These are phyloP conservation scores for Chamaecrista fasciculata DNA, from an alignment of 306 rosid species.

Conservation along the genomic window DNA sequence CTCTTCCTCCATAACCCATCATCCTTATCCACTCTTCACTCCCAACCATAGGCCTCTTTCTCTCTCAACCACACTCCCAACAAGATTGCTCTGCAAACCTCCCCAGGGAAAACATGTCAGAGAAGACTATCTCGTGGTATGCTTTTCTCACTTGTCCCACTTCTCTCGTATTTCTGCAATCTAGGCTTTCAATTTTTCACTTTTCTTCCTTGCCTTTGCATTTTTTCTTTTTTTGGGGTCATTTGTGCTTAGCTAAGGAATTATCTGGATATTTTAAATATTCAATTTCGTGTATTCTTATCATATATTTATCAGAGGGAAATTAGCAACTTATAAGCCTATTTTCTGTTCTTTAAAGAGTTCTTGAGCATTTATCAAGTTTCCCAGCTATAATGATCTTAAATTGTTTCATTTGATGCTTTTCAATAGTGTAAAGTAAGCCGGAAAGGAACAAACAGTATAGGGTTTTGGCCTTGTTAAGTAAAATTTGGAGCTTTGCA, in stretches of 20 bases:
- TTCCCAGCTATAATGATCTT: background rate
- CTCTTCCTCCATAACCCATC: constrained; percentile 40
- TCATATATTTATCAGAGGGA: too few species aligned
- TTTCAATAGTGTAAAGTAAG: background rate
- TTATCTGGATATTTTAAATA: too few species aligned
- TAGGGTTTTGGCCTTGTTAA: too few species aligned
- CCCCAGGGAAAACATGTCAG: constrained; percentile 63
- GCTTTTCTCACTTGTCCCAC: background rate
- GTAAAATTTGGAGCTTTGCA: background rate
- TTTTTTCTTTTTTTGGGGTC: background rate
- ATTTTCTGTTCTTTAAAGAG: background rate
- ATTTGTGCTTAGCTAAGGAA: background rate
- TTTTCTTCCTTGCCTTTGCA: background rate
- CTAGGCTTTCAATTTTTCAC: background rate
- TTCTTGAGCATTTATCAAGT: too few species aligned
- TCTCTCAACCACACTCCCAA: constrained; percentile 45
- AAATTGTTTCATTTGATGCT: background rate
- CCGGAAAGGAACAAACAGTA: background rate
- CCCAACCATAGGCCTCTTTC: constrained; percentile 34
- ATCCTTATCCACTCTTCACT: constrained; percentile 49
- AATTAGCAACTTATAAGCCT: background rate
- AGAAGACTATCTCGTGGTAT: constrained; percentile 88
- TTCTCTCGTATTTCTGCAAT: background rate
- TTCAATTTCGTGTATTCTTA: too few species aligned
- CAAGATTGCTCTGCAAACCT: constrained; percentile 62